Base-by-base conservation (phyloP, 441 rosid genomes). In the Cnidoscolus chayamansa region DNA sequence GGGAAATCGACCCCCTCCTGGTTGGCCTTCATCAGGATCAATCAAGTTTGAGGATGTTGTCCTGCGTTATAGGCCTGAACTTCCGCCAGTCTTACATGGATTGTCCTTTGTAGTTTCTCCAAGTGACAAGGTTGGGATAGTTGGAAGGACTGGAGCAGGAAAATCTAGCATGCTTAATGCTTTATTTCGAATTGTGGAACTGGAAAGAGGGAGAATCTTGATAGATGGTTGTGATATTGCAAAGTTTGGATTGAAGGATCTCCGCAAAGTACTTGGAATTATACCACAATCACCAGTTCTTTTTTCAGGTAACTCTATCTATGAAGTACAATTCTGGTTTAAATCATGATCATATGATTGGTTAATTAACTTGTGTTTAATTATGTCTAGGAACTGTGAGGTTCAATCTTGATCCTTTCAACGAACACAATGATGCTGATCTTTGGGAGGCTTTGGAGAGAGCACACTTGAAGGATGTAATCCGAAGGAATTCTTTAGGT, bases 71-170 rank as follows among this genome's bases (percentile, higher is more conserved):
- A 85, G 95, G 73, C 88, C 96, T 0, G 96, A 91, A 82, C 98
- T 92, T 87, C 95, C 98, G 77, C 95, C 92, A 0, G 98, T 92
- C 37, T 76, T 94, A 76, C 94, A 89, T 81, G 98, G 98, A 32
- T 77, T 96, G 64, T 81, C 98, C 43, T 89, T 90, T 48, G 10
- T 75, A 53, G 86, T 89, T 76, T 85, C 90, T 65, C 94, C 97
- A 0, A 79, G 87, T 71, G 98, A 92, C 80, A 96, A 90, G 84
- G 76, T 92, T 43, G 98, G 99, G 69, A 85, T 96, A 57, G 99
- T 87, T 72, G 98, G 99, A 78, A 92, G 98, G 87, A 96, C 98
- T 17, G 98, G 99, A 53, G 97, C 98, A 0, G 98, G 98, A 61
- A 96, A 96, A 80, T 92, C 98, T 72, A 93, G 98, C 75, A 85